These are phyloP conservation scores for Helichrysum umbraculigerum DNA, from an alignment of 129 eudicot species.

Conservation along the genomic window DNA sequence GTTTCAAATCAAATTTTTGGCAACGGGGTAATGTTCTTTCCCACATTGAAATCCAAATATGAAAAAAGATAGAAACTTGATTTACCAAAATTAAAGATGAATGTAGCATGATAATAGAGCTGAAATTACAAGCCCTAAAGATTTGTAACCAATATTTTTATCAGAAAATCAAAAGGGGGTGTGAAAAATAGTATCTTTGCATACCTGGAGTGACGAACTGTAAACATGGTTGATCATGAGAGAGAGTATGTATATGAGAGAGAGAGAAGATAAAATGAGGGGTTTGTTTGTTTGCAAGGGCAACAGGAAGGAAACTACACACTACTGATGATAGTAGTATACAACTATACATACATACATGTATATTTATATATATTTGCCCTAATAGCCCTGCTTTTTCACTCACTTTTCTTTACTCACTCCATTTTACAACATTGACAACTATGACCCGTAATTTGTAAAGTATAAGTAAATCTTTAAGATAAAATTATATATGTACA, in stretches of 20 bases:
- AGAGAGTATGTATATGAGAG: neutral
- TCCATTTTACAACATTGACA: neutral
- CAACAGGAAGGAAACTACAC: slow-evolving; percentile 22
- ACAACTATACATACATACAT: neutral
- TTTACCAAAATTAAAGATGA: slow-evolving; percentile 20
- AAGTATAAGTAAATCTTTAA: too few species aligned
- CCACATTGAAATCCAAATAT: neutral
- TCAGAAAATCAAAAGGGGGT: neutral
- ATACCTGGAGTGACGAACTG: slow-evolving; percentile 41
- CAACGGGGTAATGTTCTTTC: neutral
- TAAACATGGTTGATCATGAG: slow-evolving; percentile 42
- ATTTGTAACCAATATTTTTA: neutral
- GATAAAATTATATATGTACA: too few species aligned
- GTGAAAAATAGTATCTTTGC: slow-evolving; percentile 30
- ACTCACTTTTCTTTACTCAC: neutral
- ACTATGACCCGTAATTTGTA: neutral
- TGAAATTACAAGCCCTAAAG: slow-evolving; percentile 15
- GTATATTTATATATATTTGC: neutral
- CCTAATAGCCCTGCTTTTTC: neutral
- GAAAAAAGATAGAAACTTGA: slow-evolving; percentile 1
- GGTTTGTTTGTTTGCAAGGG: slow-evolving; percentile 41
- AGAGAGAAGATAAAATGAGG: slow-evolving; percentile 24
- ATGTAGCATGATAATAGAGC: slow-evolving; percentile 26
- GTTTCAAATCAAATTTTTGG: neutral
- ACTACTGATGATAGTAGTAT: neutral